phyloP scores from a whole-genome alignment of 345 rosid species.

The Garcia nutans region DNA sequence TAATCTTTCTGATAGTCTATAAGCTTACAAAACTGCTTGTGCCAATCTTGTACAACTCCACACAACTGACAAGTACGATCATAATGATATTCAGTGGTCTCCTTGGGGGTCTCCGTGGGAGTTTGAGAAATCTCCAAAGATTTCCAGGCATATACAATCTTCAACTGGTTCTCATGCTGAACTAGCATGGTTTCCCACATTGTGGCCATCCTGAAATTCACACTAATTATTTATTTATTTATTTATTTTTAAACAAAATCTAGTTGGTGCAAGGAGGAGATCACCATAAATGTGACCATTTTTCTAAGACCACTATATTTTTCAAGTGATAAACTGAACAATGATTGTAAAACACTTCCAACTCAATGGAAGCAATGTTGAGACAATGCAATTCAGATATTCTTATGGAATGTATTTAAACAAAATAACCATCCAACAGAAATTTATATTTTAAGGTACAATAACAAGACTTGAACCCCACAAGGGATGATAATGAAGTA shows the following conservation, averaged over 20 bases:
- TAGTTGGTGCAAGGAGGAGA: background rate
- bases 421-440: no score
- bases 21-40: slow-evolving; percentile 61
- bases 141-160: slow-evolving; percentile 38
- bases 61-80: slow-evolving; percentile 67
- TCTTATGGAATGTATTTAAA: no score
- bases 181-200: slow-evolving; percentile 83
- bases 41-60: slow-evolving; percentile 77
- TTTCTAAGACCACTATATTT: background rate
- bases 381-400: background rate
- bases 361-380: background rate
- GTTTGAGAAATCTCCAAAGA: slow-evolving; percentile 46
- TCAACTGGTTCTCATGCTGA: slow-evolving; percentile 63
- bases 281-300: background rate
- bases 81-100: slow-evolving; percentile 74
- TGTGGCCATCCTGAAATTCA: slow-evolving; percentile 64
- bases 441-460: background rate
- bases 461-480: background rate
- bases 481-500: background rate
- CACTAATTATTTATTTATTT: background rate
- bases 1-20: slow-evolving; percentile 71
- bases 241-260: background rate
- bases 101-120: slow-evolving; percentile 61
- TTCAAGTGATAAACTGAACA: background rate
- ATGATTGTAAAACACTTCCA: no score